A percentile compares a stretch with the other conserved stretches of the same genome.
phyloP scores from a whole-genome alignment of 768 basidiomycete genomes.

The Amanita subjunquillea region DNA sequence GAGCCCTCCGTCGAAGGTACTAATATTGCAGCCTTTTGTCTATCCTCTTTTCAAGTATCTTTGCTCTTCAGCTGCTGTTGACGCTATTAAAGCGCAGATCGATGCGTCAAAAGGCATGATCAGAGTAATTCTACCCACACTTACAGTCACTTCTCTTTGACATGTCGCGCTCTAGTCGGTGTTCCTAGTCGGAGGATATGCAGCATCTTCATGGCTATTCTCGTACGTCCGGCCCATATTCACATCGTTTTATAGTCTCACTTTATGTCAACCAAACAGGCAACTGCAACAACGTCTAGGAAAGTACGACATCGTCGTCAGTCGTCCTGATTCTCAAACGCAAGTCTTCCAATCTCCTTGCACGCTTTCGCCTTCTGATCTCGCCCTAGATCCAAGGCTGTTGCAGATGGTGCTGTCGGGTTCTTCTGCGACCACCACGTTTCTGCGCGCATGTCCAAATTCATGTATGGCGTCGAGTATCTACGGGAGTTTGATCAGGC shows the following conservation, averaged over 20 bases:
- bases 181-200: slow-evolving; percentile 77
- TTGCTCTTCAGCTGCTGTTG: slow-evolving; percentile 40
- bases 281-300: slow-evolving; percentile 64
- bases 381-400: slow-evolving; percentile 63
- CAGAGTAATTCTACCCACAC: slow-evolving; percentile 30
- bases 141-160: neutral
- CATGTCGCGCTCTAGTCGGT: slow-evolving; percentile 40
- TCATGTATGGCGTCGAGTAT: slow-evolving; percentile 78
- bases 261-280: slow-evolving; percentile 10
- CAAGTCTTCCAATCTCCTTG: slow-evolving; percentile 20
- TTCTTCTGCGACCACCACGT: slow-evolving; percentile 84
- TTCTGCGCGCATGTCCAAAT: slow-evolving; percentile 70
- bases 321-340: slow-evolving; percentile 75
- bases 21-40: neutral
- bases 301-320: slow-evolving; percentile 48
- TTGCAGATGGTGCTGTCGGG: slow-evolving; percentile 75
- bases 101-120: slow-evolving; percentile 59
- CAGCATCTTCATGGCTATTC: slow-evolving; percentile 76
- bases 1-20: slow-evolving; percentile 65
- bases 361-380: neutral
- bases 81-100: slow-evolving; percentile 62
- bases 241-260: neutral
- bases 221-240: slow-evolving; percentile 14
- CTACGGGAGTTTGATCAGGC: slow-evolving; percentile 54
- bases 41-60: neutral